Evolutionary conservation across 1,139 yeast genomes (phyloP), one percentile per base, ranked within the genome.

Genomic region (Candida anutae): DNA sequence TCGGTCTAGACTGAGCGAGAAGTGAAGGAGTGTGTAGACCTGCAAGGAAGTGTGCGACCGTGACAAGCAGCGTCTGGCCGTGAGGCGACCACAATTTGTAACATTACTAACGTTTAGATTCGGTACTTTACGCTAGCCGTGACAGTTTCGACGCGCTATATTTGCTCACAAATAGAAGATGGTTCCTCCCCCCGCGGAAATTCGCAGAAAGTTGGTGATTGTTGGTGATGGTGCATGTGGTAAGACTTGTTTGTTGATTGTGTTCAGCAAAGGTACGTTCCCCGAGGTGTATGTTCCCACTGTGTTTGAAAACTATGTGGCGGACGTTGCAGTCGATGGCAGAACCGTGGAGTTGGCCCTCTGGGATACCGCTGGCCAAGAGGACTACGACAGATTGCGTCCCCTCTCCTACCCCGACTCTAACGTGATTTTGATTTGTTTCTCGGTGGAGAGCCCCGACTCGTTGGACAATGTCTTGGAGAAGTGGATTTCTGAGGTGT

Each of bases 281-380:
- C 96, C 96, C 38, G 94, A 85, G 53, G 90, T 84, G 34, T 87
- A 87, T 55, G 95, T 85, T 28, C 96, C 96, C 45, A 87, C 96
- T 16, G 95, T 87, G 35, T 87, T 87, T 51, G 96, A 87, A 57
- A 85, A 85, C 67, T 85, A 87, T 58, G 94, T 84, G 45, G 90
- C 95, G 26, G 94, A 84, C 52, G 95, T 87, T 33, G 94, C 82
- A 55, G 94, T 87, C 37, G 88, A 87, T 49, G 95, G 95, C 32
- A 80, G 94, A 67, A 83, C 83, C 58, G 95, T 85, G 34, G 94
- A 84, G 56, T 71, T 87, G 61, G 95, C 95, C 15, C 70, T 87
- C 42, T 87, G 96, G 95, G 96, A 87, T 83, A 87, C 96, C 45
- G 96, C 96, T 32, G 96, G 96, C 39, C 96, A 87, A 71, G 95